Evolutionary conservation across 2,329 filamentous ascomycete genomes (phyloP), one percentile per base, ranked within the genome.

Genomic region (Cercospora sp.): DNA sequence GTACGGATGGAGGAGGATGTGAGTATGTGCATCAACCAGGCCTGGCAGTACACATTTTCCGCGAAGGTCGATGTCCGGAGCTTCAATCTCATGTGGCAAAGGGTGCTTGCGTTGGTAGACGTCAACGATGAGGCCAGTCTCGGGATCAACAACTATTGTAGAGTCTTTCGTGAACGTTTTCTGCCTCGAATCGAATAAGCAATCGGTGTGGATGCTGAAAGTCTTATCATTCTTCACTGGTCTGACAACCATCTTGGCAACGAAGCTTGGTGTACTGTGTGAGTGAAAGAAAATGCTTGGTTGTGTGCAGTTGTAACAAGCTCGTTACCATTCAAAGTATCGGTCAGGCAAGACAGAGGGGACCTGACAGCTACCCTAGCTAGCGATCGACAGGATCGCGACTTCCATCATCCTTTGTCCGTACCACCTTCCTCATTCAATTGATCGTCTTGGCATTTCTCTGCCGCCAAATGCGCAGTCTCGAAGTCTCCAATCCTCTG

Each of bases 21-120:
- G 85, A 0, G 85, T 86, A 70, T 87, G 85, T 0, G 84, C 82
- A 73, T 87, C 85, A 3, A 87, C 84, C 5, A 87, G 78, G 9
- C 85, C 85, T 0, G 85, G 85, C 61, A 87, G 78, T 5, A 85
- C 83, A 23, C 82, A 78, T 65, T 83, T 80, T 65, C 84, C 83
- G 9, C 86, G 82, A n/a, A 88, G 82, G 67, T 88, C 84, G 70
- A 89, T 83, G 48, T 85, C 81, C 16, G 75, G 78, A 5, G 75
- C 72, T 3, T 73, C 68, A 23, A 78, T 70, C 1, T 67, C 69
- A 42, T 75, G 70, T n/a, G 76, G 65, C 55, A 72, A 60, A 1
- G 70, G 40, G 36, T 66, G 58, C 20, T 65, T 65, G 60, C 72
- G 67, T 45, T 68, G 57, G 18, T 76, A 77, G 45, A 83, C 72